Base-by-base conservation (phyloP, 2,329 filamentous ascomycete genomes). In the Alternaria panax region DNA sequence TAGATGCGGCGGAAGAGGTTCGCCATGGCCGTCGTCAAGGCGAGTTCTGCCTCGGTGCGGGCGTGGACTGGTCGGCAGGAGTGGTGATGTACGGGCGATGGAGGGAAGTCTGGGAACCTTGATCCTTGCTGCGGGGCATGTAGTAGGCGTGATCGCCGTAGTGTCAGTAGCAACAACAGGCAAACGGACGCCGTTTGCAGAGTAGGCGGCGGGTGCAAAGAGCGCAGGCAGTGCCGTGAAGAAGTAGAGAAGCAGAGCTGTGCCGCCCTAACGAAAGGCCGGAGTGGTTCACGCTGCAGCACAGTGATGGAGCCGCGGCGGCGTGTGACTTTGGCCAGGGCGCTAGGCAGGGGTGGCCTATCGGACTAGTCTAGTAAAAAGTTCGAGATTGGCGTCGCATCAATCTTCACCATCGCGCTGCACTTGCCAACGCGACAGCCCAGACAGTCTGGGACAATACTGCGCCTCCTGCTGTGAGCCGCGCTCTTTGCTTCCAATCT, bases 1-100 rank as follows among this genome's bases (percentile, higher is more conserved):
- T 98, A 98, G 80, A 99, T 90, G 82, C 89, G 90, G 77, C 90
- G 91, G 81, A 99, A 96, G 79, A 99, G 83, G 72, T 92, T 91
- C 74, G 92, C 91, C 93, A 98, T 98, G 63, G 62, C 66, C 48
- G 56, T 51, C 20, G 63, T 54, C 51, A 53, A 27, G 61, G 60
- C 62, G 61, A 48, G 62, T 67, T 81, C 68, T 84, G 78, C 61
- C 63, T 67, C 61, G 68, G 68, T 60, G 61, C 60, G 63, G 71
- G 65, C 64, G 64, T 61, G 57, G 66, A 63, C 60, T 66, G 66
- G 48, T 62, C 45, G 56, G 45, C 60, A 64, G 65, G 63, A 69
- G 64, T 63, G 70, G 62, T 65, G 71, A 65, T 69, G 72, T 69
- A 62, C 64, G 65, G 63, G 63, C 59, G 69, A 62, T 69, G 72